Base-by-base conservation (phyloP, 805 yeast genomes). In the Crinitomyces ghanaensis region DNA sequence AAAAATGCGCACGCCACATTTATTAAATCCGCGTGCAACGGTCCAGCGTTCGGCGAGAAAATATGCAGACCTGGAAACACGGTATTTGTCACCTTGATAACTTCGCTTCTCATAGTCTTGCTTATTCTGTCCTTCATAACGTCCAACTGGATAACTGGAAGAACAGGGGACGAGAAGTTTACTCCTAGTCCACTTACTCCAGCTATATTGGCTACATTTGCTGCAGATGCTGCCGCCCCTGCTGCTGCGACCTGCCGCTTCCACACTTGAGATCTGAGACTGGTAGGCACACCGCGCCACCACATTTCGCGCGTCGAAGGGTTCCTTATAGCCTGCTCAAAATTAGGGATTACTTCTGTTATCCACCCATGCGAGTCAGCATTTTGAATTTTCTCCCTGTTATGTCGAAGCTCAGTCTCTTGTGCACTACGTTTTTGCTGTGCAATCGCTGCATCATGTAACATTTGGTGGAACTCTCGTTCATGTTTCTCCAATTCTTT, bases 231-330 rank as follows among this genome's bases (percentile, higher is more conserved):
- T n/a, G n/a, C n/a, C n/a, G n/a, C n/a, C n/a, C n/a, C n/a, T n/a
- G n/a, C n/a, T n/a, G n/a, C n/a, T n/a, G n/a, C 67, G 21, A 67
- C 51, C 38, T 62, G 68, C 28, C 50, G 51, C 38, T 53, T 48
- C 85, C 85, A 78, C 2, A 76, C 57, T 7, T 51, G 49, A 4
- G 58, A 50, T 28, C 85, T 56, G 4, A 62, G 45, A 14, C 47
- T 46, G n/a, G 44, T 22, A 1, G 79, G 74, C 3, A 74, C 47
- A 4, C 76, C 76, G 22, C 75, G 54, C 79, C 79, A 73, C 71
- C 75, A 70, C 20, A 72, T 50, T 39, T 72, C 76, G 28, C 76
- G 57, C 4, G 66, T 62, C 14, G 56, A 45, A 1, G 67, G 57
- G 9, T 53, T 46, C 34, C 55, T 51, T 14, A 68, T 48, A 27